Evolutionary conservation across 768 basidiomycete species (phyloP).

Genomic region (Pleurotus sapidus): DNA sequence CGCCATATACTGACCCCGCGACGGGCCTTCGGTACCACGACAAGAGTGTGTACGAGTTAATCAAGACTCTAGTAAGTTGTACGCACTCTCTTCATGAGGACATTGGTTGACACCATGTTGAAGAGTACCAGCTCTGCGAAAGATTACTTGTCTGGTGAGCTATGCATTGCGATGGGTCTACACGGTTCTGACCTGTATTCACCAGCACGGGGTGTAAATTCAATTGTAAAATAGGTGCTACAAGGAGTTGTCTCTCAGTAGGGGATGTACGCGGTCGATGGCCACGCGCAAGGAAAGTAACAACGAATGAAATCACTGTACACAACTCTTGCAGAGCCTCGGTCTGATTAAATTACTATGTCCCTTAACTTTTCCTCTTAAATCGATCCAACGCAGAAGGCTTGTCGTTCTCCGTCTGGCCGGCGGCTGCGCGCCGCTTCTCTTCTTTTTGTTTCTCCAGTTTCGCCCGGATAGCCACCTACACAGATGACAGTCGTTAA

Average conservation of each 20-base stretch:
- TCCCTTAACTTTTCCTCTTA: slow-evolving; percentile 17
- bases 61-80: slow-evolving; percentile 63
- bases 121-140: slow-evolving; percentile 72
- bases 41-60: slow-evolving; percentile 82
- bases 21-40: slow-evolving; percentile 81
- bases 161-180: slow-evolving; percentile 21
- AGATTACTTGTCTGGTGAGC: slow-evolving; percentile 66
- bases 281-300: too few species aligned
- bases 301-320: too few species aligned
- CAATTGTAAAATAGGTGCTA: slow-evolving; percentile 31
- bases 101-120: background rate
- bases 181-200: slow-evolving; percentile 48
- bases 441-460: slow-evolving; percentile 57
- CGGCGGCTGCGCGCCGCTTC: slow-evolving; percentile 31
- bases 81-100: background rate
- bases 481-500: background rate
- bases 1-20: slow-evolving; percentile 80
- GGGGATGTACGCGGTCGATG: too few species aligned
- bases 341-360: background rate
- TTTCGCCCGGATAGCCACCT: slow-evolving; percentile 68
- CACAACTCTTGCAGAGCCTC: too few species aligned
- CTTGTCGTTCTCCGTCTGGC: slow-evolving; percentile 23
- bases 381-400: slow-evolving; percentile 42
- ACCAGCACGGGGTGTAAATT: slow-evolving; percentile 35
- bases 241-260: background rate